Base-by-base conservation (phyloP, 768 basidiomycete genomes). In the Boletus fagicola region DNA sequence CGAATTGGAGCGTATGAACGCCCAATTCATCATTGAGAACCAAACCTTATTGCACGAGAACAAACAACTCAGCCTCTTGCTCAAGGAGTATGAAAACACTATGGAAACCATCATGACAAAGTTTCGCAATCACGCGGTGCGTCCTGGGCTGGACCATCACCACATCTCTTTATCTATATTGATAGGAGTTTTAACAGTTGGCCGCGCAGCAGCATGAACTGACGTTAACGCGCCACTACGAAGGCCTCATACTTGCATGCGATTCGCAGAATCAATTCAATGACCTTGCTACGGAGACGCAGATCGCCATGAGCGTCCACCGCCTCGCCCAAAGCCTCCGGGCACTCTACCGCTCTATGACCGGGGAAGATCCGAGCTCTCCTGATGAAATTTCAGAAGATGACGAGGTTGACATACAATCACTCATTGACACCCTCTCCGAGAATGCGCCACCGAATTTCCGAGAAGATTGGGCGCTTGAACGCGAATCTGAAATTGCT, bases 31-130 rank as follows among this genome's bases (percentile, higher is more conserved):
- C 46, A 86, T 96, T 56, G 97, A 99, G 73, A 98, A 98, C 70
- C 95, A 97, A 67, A 82, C 86, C 0, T 76, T 99, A 1, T 77
- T 91, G 49, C 88, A 98, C 60, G 97, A 99, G 74, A 98, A 99
- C 78, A 94, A 92, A 71, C 96, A 98, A 68, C 81, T 98, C 31
- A 88, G 87, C 62, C 65, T 84, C 28, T 78, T 99, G 28, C 77
- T 98, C 55, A 95, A 94, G 68, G 97, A 99, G 72, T 96, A 98
- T 69, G 95, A 98, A 71, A 78, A 79, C 53, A 97, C 95, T 4
- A 82, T 99, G 78, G 95, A 98, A 65, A 94, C 87, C 30, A 91
- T 98, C 69, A 98, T 99, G 97, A 76, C 85, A 51, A 98, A 98
- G 74, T 98, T 98, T 71, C 82, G 95, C 57, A 88, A 87, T 57